phyloP scores from a whole-genome alignment of 305 asterid genomes.

The Solanum aculeatissimum region DNA sequence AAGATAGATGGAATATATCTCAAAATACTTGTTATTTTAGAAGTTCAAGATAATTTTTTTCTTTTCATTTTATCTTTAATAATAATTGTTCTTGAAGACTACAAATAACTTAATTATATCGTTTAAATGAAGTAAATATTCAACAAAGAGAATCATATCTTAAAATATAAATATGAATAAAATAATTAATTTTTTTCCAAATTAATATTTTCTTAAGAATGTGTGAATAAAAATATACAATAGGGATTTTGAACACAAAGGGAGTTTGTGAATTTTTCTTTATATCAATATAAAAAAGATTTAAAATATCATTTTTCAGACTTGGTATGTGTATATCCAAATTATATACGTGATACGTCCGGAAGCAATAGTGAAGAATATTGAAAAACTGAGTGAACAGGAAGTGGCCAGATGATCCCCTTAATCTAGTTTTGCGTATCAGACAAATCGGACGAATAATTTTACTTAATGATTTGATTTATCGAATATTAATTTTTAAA shows the following conservation, averaged over 20 bases:
- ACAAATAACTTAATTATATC: neutral
- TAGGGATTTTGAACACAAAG: neutral
- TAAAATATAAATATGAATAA: neutral
- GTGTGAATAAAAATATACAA: neutral
- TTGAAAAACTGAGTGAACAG: neutral
- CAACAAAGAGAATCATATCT: neutral
- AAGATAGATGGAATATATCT: neutral
- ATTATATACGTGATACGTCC: neutral
- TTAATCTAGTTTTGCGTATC: too few relatives aligned
- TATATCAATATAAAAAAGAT: neutral
- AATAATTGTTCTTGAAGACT: neutral
- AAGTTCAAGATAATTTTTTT: neutral
- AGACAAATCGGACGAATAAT: too few relatives aligned
- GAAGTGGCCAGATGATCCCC: too few relatives aligned
- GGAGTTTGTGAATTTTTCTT: neutral
- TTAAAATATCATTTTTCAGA: neutral
- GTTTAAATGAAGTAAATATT: neutral
- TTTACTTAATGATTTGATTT: too few relatives aligned
- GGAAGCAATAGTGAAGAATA: neutral
- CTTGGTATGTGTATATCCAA: neutral
- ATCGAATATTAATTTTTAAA: too few relatives aligned
- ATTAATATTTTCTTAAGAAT: neutral
- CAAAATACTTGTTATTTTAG: neutral
- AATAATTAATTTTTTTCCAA: neutral
- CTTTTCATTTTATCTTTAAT: neutral